phyloP scores from a whole-genome alignment of 2,329 filamentous ascomycete genomes.

The Tricladium varicosporioides region DNA sequence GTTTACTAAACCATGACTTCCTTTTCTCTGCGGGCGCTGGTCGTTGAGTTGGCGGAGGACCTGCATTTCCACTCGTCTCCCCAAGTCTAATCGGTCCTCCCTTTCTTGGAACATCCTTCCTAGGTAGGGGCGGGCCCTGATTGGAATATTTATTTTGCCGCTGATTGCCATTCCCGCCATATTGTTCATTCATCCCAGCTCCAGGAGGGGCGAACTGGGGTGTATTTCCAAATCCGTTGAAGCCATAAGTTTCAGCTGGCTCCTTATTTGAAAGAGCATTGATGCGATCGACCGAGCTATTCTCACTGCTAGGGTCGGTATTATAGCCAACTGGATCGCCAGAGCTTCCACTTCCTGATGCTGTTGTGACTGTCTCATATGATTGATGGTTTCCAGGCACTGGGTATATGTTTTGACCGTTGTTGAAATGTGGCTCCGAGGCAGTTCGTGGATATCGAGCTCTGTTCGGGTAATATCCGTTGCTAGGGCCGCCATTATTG shows the following conservation, averaged over 20 bases:
- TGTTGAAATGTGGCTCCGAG: slow-evolving; percentile 32
- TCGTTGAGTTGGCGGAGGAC: slow-evolving; percentile 9
- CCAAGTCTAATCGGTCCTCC: slow-evolving; percentile 33
- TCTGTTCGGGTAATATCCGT: slow-evolving; percentile 33
- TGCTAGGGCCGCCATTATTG: slow-evolving; percentile 23
- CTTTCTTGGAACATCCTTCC: slow-evolving; percentile 22
- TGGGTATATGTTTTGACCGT: slow-evolving; percentile 30
- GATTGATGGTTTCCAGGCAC: slow-evolving; percentile 44
- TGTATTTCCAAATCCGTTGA: slow-evolving; percentile 42
- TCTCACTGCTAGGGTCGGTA: slow-evolving; percentile 86
- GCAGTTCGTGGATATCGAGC: slow-evolving; percentile 33
- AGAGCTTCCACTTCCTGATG: slow-evolving; percentile 67
- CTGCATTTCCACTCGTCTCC: slow-evolving; percentile 20
- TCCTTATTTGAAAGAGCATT: slow-evolving; percentile 52
- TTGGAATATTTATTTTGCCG: slow-evolving; percentile 21
- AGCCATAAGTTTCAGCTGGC: slow-evolving; percentile 63
- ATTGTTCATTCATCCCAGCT: slow-evolving; percentile 33
- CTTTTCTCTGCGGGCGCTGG: slow-evolving; percentile 59
- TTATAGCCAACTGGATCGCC: slow-evolving; percentile 75
- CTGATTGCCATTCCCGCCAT: slow-evolving; percentile 14
- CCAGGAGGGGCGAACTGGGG: slow-evolving; percentile 40
- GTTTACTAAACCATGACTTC: slow-evolving; percentile 84
- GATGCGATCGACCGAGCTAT: slow-evolving; percentile 81
- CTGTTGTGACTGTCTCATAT: slow-evolving; percentile 82
- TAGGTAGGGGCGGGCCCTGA: slow-evolving; percentile 21